Evolutionary conservation across 139 green algal species (phyloP), one percentile per base, ranked within the genome.

Genomic region (Picochlorum sp.): DNA sequence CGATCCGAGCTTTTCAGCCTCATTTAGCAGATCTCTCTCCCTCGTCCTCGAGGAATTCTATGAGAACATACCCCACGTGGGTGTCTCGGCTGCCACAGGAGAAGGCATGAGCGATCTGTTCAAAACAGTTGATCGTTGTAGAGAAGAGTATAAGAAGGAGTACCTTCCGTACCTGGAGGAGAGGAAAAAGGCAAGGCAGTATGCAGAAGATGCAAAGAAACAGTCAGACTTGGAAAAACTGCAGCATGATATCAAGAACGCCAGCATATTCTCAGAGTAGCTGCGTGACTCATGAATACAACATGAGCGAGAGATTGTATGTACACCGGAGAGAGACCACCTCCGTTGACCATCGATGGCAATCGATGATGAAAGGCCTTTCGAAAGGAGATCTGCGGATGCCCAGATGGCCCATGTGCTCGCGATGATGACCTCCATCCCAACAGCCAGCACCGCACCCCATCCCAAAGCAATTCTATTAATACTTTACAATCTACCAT

Each of bases 21-120:
- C 77, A 9, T 79, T 96, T 6, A 84, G 61, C 30, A 75, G 88
- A 38, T 86, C 77, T 31, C 71, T 96, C 23, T 76, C 72, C 4
- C 76, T 97, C 55, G 92, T 96, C 51, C 74, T 98, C 45, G 91
- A 98, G 23, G 82, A 95, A 73, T 98, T 98, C 65, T 98, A 98
- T 67, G 49, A 67, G 13, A 85, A 86, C 68, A 67, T 98, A 68
- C 58, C 63, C 4, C 62, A 44, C 18, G 93, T 95, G 26, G 90
- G 90, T 1, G 88, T 98, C 56, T 92, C 81, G 2, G 88, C 91
- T 6, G 41, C 96, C 4, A 97, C 90, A 11, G 92, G 92, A 4
- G 77, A 85, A 38, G 94, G 94, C 11, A 92, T 97, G 72, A 76
- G 87, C 4, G 85, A 94, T 2, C 83, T 97, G 37, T 86, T 97